Conservation (phyloP, 2,329 filamentous ascomycete species). For the Cladorrhinum sp. region DNA sequence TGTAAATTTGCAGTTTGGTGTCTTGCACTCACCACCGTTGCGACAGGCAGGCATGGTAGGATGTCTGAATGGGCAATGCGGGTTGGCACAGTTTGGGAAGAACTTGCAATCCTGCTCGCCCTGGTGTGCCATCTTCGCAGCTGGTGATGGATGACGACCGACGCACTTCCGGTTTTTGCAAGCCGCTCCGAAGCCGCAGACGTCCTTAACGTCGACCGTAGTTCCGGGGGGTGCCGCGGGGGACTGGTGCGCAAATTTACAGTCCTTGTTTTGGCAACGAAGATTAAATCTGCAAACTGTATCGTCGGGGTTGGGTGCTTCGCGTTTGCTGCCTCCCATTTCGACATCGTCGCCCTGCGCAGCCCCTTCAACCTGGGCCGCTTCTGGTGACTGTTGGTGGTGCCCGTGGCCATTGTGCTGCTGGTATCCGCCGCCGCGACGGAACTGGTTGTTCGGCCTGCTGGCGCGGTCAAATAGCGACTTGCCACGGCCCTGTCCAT, state of each 20-base stretch:
- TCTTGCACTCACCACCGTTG: conserved; percentile 85
- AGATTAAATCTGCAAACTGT: conserved; percentile 87
- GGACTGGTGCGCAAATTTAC: conserved; percentile 91
- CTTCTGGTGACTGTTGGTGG: conserved; percentile 31
- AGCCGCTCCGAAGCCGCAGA: conserved; percentile 80
- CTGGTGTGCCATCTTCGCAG: conserved; percentile 73
- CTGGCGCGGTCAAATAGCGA: conserved; percentile 76
- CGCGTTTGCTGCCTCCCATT: conserved; percentile 53
- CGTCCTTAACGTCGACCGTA: conserved; percentile 73
- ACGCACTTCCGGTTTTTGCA: conserved; percentile 97
- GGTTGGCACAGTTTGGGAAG: conserved; percentile 87
- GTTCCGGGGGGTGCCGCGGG: conserved; percentile 78
- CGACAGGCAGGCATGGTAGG: conserved; percentile 82
- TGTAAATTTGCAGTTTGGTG: conserved; percentile 81
- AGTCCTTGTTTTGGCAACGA: conserved; percentile 82
- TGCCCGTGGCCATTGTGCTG: conserved; percentile 39
- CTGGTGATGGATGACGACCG: conserved; percentile 87
- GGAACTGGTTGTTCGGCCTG: conserved; percentile 51
- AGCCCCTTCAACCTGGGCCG: conserved; percentile 33
- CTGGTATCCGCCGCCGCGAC: conserved; percentile 45
- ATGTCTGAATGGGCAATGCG: conserved; percentile 84
- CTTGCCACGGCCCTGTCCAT: conserved; percentile 43
- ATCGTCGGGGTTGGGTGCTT: conserved; percentile 57
- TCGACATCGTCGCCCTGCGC: conserved; percentile 60
- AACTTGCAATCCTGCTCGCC: conserved; percentile 85